These are phyloP conservation scores for Populus euphratica DNA, from an alignment of 345 rosid species.

Conservation along the genomic window DNA sequence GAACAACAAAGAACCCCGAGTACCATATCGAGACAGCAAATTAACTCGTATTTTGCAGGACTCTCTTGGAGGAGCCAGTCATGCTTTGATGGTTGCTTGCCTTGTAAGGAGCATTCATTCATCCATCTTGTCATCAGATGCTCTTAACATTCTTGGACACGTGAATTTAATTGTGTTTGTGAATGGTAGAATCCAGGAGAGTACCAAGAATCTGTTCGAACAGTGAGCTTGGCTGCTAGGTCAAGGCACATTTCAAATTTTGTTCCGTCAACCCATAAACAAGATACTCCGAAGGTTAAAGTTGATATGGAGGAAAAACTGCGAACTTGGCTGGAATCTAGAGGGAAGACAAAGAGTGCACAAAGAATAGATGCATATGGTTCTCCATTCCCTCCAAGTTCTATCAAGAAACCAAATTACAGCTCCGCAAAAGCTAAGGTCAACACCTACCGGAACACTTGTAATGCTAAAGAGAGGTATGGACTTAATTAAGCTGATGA, in stretches of 20 bases:
- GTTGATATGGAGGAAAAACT: conserved; percentile 83
- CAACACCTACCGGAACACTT: conserved; percentile 21
- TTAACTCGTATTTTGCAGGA: conserved; percentile 89
- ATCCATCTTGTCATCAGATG: not conserved
- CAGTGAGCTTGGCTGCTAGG: conserved; percentile 87
- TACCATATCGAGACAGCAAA: conserved; percentile 92
- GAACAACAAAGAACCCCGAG: conserved; percentile 63
- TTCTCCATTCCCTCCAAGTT: conserved; percentile 43
- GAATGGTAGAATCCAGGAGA: conserved; percentile 77
- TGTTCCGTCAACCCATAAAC: conserved; percentile 46
- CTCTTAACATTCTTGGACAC: not conserved
- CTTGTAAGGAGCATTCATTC: conserved; percentile 41
- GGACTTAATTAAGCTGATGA: no score
- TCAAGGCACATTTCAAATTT: conserved; percentile 71
- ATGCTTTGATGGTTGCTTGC: conserved; percentile 86
- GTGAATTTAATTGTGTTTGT: not conserved
- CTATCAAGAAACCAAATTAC: conserved; percentile 40
- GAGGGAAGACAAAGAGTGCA: conserved; percentile 71
- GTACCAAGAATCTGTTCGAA: conserved; percentile 84
- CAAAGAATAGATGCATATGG: conserved; percentile 39
- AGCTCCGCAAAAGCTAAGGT: conserved; percentile 44
- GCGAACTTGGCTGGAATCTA: conserved; percentile 82
- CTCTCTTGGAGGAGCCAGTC: conserved; percentile 88
- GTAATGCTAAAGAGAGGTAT: conserved; percentile 43
- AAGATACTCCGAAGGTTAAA: conserved; percentile 55